Evolutionary conservation across 257 asterid genomes (phyloP).

Genomic region (Coffea canephora): DNA sequence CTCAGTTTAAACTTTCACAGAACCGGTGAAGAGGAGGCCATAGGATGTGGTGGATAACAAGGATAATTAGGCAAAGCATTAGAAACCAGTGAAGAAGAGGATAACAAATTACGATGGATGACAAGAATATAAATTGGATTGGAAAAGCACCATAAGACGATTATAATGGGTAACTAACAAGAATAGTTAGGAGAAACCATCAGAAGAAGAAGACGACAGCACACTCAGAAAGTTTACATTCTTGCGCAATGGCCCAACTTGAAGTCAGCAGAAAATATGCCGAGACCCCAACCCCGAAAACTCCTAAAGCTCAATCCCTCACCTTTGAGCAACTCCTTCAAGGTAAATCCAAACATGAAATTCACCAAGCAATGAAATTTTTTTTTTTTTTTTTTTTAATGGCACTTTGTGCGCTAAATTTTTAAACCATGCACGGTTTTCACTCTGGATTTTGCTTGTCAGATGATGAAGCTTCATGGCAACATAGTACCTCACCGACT

Average conservation of each 20-base stretch:
- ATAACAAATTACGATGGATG: too few relatives aligned
- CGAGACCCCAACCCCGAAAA: conserved; percentile 39
- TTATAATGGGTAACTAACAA: neutral
- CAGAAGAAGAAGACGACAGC: neutral
- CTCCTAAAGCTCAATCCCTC: conserved; percentile 43
- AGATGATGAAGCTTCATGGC: conserved; percentile 22
- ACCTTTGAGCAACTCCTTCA: conserved; percentile 61
- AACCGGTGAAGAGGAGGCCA: neutral
- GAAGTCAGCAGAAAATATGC: conserved; percentile 30
- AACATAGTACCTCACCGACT: conserved; percentile 32
- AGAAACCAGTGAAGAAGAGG: neutral
- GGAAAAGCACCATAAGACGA: too few relatives aligned
- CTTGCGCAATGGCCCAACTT: conserved; percentile 51
- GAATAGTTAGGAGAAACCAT: neutral
- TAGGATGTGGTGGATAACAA: neutral
- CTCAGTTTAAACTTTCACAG: neutral
- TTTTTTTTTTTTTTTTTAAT: neutral
- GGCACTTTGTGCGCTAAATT: neutral
- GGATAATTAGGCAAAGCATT: neutral
- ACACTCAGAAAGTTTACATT: neutral
- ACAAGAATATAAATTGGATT: too few relatives aligned
- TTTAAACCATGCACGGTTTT: neutral
- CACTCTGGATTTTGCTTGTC: neutral
- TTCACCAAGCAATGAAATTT: neutral
- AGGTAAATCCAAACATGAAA: conserved; percentile 33